A percentile compares a stretch with the other conserved stretches of the same genome.
phyloP scores from a whole-genome alignment of 2,329 filamentous ascomycete genomes.

The Neonectria faginata region DNA sequence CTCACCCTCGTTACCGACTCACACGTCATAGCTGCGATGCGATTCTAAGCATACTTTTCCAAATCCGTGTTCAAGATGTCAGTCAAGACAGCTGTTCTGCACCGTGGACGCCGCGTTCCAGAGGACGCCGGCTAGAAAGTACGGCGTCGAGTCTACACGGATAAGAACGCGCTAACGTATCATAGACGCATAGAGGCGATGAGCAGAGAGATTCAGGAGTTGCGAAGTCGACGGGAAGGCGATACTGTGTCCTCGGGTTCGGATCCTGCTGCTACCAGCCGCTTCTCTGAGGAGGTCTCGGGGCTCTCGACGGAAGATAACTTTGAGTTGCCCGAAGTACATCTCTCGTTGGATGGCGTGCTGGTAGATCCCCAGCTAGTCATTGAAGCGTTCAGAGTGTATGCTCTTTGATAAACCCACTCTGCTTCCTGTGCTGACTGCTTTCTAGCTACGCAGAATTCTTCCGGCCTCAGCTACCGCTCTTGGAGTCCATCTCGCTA shows the following conservation, averaged over 20 bases:
- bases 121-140: constrained; percentile 37
- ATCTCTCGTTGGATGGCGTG: constrained; percentile 16
- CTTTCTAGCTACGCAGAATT: constrained; percentile 27
- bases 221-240: constrained; percentile 28
- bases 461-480: constrained; percentile 34
- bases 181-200: constrained; percentile 35
- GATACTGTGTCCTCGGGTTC: constrained; percentile 12
- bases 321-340: constrained; percentile 18
- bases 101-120: constrained; percentile 36
- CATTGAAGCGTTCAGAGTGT: constrained; percentile 29
- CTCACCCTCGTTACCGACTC: background rate
- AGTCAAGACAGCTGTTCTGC: constrained; percentile 35
- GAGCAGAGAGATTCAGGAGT: constrained; percentile 38
- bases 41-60: constrained; percentile 39
- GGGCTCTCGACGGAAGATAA: constrained; percentile 23
- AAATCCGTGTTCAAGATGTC: constrained; percentile 36
- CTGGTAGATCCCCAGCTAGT: constrained; percentile 16
- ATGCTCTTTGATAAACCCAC: background rate
- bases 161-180: background rate
- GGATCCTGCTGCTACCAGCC: constrained; percentile 10
- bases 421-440: background rate
- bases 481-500: constrained; percentile 23
- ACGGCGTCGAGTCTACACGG: background rate
- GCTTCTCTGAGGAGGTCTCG: background rate
- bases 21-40: constrained; percentile 31